Conservation (phyloP, 306 rosid species). For the Luffa aegyptiaca region DNA sequence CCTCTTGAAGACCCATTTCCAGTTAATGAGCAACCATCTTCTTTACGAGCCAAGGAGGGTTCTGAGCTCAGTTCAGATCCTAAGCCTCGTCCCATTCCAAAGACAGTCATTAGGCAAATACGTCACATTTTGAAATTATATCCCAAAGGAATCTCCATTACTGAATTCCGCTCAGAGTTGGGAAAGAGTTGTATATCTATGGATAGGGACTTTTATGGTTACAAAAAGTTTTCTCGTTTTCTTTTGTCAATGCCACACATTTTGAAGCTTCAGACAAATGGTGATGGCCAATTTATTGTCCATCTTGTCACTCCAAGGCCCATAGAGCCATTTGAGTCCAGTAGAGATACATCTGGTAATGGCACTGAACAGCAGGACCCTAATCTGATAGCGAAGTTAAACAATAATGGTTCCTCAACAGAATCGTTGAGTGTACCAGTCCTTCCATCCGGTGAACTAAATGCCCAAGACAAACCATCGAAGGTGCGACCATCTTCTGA, state of each 20-base stretch:
- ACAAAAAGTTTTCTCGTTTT: slow-evolving; percentile 35
- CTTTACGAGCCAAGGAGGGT: slow-evolving; percentile 21
- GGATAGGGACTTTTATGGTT: slow-evolving; percentile 36
- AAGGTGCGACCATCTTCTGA: slow-evolving; percentile 15
- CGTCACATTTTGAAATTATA: slow-evolving; percentile 26
- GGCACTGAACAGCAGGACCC: slow-evolving; percentile 13
- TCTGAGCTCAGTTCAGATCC: slow-evolving; percentile 22
- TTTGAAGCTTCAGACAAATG: slow-evolving; percentile 20
- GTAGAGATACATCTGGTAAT: slow-evolving; percentile 12
- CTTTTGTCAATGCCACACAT: slow-evolving; percentile 39
- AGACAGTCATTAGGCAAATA: slow-evolving; percentile 21
- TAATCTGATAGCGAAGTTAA: slow-evolving; percentile 18
- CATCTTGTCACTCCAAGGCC: background rate
- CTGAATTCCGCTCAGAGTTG: slow-evolving; percentile 38
- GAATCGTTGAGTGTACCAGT: slow-evolving; percentile 14
- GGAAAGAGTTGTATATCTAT: slow-evolving; percentile 16
- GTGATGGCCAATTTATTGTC: slow-evolving; percentile 23
- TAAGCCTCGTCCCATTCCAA: slow-evolving; percentile 28
- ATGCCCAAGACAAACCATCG: slow-evolving; percentile 8
- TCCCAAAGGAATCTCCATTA: slow-evolving; percentile 46
- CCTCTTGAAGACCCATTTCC: slow-evolving; percentile 52
- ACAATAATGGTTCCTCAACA: slow-evolving; percentile 11
- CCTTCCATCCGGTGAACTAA: slow-evolving; percentile 14
- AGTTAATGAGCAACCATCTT: slow-evolving; percentile 18
- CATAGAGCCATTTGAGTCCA: slow-evolving; percentile 16